These are phyloP conservation scores for Austroboletus eburneus DNA, from an alignment of 768 basidiomycete genomes.

Conservation along the genomic window DNA sequence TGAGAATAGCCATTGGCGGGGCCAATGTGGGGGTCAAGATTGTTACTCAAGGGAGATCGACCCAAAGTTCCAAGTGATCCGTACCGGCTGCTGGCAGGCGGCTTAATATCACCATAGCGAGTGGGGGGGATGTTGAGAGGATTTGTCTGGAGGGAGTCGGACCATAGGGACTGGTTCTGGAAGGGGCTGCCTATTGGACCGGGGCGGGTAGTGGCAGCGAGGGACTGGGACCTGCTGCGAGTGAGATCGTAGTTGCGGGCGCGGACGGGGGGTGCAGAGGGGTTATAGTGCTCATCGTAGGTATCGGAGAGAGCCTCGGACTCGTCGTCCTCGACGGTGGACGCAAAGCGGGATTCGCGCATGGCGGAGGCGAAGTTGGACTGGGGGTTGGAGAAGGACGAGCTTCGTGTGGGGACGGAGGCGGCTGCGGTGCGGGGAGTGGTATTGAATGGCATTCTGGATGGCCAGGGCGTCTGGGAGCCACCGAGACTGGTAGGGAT, in stretches of 20 bases:
- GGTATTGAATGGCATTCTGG: conserved; percentile 43
- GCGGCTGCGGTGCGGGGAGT: conserved; percentile 38
- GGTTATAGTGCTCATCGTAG: conserved; percentile 54
- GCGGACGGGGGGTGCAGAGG: conserved; percentile 41
- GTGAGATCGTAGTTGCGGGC: conserved; percentile 66
- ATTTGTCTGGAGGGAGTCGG: conserved; percentile 50
- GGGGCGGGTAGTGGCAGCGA: conserved; percentile 56
- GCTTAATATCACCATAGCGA: conserved; percentile 60
- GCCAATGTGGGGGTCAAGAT: conserved; percentile 45
- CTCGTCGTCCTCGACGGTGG: conserved; percentile 82
- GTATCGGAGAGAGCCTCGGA: conserved; percentile 58
- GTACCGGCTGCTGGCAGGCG: conserved; percentile 59
- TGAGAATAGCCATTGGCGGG: conserved; percentile 44
- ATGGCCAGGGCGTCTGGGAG: conserved; percentile 34
- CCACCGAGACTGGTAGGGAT: conserved; percentile 47
- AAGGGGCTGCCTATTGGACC: conserved; percentile 50
- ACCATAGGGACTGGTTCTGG: conserved; percentile 46
- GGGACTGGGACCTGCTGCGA: conserved; percentile 73
- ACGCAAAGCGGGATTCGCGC: conserved; percentile 66
- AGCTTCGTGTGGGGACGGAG: conserved; percentile 59
- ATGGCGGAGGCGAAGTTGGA: conserved; percentile 58
- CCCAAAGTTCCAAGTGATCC: conserved; percentile 55
- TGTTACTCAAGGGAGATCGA: conserved; percentile 52
- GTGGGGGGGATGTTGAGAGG: conserved; percentile 52
- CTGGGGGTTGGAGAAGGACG: conserved; percentile 63